Conservation (phyloP, 129 eudicot species). For the Flaveria ramosissima region DNA sequence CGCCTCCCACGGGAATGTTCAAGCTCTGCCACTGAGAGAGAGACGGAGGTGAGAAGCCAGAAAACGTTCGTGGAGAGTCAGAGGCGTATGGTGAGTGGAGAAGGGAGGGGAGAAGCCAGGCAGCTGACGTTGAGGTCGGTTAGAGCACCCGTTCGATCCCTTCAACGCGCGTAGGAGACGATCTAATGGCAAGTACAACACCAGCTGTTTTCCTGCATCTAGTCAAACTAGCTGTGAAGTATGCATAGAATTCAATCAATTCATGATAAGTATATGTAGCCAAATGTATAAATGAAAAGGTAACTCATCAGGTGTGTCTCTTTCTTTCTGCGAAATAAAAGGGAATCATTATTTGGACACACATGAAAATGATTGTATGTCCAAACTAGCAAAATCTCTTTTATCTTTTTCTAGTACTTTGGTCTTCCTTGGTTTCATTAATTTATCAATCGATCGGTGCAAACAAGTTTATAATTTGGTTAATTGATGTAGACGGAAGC, state of each 20-base stretch:
- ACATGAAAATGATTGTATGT: slow-evolving; percentile 20
- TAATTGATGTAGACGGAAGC: too few relatives aligned
- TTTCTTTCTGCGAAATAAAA: neutral
- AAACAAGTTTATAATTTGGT: neutral
- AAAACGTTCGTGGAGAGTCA: too few relatives aligned
- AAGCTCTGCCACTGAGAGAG: too few relatives aligned
- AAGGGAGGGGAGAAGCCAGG: too few relatives aligned
- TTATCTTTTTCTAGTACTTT: neutral
- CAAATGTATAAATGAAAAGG: slow-evolving; percentile 23
- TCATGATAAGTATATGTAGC: slow-evolving; percentile 23
- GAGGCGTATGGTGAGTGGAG: too few relatives aligned
- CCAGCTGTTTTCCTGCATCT: slow-evolving; percentile 32
- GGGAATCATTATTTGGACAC: slow-evolving; percentile 33
- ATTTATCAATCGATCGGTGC: neutral
- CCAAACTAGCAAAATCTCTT: slow-evolving; percentile 21
- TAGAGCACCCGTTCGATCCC: too few relatives aligned
- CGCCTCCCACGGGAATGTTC: too few relatives aligned
- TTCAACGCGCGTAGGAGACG: too few relatives aligned
- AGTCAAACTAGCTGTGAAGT: slow-evolving; percentile 29
- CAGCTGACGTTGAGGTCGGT: too few relatives aligned
- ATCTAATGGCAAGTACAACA: slow-evolving; percentile 20
- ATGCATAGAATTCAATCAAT: slow-evolving; percentile 13
- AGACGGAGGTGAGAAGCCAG: too few relatives aligned
- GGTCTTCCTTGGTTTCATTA: slow-evolving; percentile 16
- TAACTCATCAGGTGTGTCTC: slow-evolving; percentile 34